Percentiles rank a stretch among this genome's conserved stretches.
Conservation (phyloP, 73 alveolate species). For the Paramecium primaurelia region DNA sequence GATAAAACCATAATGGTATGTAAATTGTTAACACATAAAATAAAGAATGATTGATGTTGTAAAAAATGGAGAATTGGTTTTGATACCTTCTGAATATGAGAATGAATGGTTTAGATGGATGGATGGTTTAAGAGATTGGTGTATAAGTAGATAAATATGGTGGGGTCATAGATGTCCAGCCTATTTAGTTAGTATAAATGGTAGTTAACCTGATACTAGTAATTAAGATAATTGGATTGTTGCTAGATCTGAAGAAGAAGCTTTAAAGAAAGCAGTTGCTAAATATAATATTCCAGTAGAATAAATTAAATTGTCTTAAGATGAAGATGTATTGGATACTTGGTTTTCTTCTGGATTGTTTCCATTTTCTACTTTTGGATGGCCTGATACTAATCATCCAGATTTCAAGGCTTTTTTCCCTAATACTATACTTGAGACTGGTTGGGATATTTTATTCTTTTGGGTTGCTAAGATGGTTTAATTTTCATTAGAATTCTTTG, state of each 20-base stretch:
- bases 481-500: slow-evolving; percentile 94
- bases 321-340: slow-evolving; percentile 97
- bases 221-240: slow-evolving; percentile 88
- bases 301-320: slow-evolving; percentile 48
- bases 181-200: slow-evolving; percentile 85
- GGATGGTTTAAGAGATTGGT: slow-evolving; percentile 95
- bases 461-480: slow-evolving; percentile 98
- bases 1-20: slow-evolving; percentile 97
- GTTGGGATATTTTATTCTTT: slow-evolving; percentile 99
- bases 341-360: slow-evolving; percentile 99
- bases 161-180: slow-evolving; percentile 99
- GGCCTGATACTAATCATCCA: slow-evolving; percentile 93
- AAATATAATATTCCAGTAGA: slow-evolving; percentile 67
- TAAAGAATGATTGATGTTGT: slow-evolving; percentile 83
- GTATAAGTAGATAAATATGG: slow-evolving; percentile 98
- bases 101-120: slow-evolving; percentile 79
- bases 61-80: slow-evolving; percentile 75
- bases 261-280: slow-evolving; percentile 80
- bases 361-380: slow-evolving; percentile 98
- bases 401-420: slow-evolving; percentile 98
- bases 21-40: slow-evolving; percentile 82
- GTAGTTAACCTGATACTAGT: slow-evolving; percentile 80
- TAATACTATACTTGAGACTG: slow-evolving; percentile 88
- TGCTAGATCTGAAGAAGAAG: slow-evolving; percentile 90
- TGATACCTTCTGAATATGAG: slow-evolving; percentile 86